phyloP scores from a whole-genome alignment of 163 green algal genomes.

The Coccomyxa subellipsoidea region DNA sequence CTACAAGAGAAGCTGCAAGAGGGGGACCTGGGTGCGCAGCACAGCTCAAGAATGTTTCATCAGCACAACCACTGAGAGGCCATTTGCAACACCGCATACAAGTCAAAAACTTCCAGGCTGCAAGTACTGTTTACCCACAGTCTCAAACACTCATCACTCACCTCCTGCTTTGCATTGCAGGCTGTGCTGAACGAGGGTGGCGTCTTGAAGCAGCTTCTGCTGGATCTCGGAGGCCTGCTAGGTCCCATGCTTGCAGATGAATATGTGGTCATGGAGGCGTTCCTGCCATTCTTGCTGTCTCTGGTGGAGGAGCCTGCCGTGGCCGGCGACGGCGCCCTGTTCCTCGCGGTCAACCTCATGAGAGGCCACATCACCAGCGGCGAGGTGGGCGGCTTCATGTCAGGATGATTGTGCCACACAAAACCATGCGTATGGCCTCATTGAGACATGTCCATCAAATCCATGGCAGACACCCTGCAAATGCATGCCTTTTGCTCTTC shows the following conservation, averaged over 20 bases:
- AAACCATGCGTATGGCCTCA: neutral
- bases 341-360: neutral
- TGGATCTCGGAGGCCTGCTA: neutral
- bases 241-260: neutral
- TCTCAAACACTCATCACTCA: too few relatives aligned
- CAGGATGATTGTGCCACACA: neutral
- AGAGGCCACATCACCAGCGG: neutral
- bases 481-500: too few relatives aligned
- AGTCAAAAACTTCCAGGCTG: too few relatives aligned
- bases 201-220: neutral
- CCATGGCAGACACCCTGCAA: too few relatives aligned
- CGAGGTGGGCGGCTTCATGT: neutral
- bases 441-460: too few relatives aligned
- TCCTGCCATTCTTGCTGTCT: slow-evolving; percentile 46
- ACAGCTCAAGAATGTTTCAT: neutral
- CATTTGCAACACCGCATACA: too few relatives aligned
- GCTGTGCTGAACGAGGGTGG: slow-evolving; percentile 15
- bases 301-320: slow-evolving; percentile 14
- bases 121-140: too few relatives aligned
- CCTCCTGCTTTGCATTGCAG: neutral
- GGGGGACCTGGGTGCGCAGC: neutral
- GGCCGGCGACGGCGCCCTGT: neutral
- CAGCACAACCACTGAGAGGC: too few relatives aligned
- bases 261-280: slow-evolving; percentile 42
- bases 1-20: neutral